phyloP scores from a whole-genome alignment of 2,329 filamentous ascomycete genomes.

The Botrytis paeoniae region DNA sequence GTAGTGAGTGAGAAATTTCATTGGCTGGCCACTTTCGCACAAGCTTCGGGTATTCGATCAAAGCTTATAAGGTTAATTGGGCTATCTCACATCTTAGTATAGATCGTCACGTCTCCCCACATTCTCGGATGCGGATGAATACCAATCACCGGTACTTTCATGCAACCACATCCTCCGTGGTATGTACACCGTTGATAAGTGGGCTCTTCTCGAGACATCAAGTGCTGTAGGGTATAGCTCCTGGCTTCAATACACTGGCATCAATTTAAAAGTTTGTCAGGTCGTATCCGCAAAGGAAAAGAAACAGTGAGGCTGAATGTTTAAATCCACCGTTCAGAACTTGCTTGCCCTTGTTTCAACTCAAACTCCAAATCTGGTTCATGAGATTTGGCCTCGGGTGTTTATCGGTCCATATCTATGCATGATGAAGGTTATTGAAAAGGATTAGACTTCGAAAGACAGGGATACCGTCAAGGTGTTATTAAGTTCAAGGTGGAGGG shows the following conservation, averaged over 20 bases:
- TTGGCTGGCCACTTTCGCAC: background rate
- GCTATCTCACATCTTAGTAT: background rate
- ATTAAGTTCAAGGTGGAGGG: background rate
- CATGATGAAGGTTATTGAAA: background rate
- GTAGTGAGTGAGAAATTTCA: background rate
- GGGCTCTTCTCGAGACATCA: background rate
- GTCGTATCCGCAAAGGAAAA: background rate
- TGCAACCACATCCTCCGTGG: background rate
- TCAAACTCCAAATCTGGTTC: background rate
- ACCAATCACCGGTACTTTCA: background rate
- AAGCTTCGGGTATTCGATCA: background rate
- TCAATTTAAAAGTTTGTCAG: background rate
- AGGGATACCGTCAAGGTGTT: background rate
- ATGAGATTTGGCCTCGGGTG: background rate
- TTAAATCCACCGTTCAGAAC: background rate
- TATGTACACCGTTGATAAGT: background rate
- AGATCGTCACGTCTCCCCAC: background rate
- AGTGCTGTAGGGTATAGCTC: background rate
- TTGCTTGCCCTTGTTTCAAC: background rate
- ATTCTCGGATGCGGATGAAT: background rate
- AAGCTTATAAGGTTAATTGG: background rate
- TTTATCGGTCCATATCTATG: background rate
- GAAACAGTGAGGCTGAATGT: background rate
- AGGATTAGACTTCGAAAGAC: background rate
- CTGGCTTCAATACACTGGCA: background rate